Base-by-base conservation (phyloP, 2,329 filamentous ascomycete genomes). In the Rhynchosporium agropyri region DNA sequence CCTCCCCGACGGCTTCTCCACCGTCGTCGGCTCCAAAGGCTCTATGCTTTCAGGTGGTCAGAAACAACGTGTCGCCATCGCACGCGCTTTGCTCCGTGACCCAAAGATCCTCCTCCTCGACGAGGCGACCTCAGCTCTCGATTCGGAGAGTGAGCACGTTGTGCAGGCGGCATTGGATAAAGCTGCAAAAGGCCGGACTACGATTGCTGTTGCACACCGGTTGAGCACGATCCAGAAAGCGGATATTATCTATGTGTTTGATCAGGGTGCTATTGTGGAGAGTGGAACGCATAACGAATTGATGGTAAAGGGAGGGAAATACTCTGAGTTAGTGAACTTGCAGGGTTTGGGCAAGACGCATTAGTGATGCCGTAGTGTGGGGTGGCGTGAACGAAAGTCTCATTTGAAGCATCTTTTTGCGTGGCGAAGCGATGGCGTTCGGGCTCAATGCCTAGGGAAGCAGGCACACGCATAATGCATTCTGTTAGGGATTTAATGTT, bases 231-330 rank as follows among this genome's bases (percentile, higher is more conserved):
- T 98, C 65, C 92, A 97, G 74, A 93, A 95, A 74, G 94, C 94
- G 0, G 94, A 98, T 74, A 79, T 94, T 55, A 98, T 98, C 70
- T 97, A 96, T 68, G 94, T 98, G n/a, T 95, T 98, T 74, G 93
- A 97, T 75, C 88, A 91, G 71, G 95, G 94, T 7, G 84, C 86
- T 64, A 85, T 98, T 49, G 90, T 96, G 1, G 94, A 98, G 79
- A 84, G 85, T 69, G 94, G 94, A 4, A 92, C 87, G 8, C 94
- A 98, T 74, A 72, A 79, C 0, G 89, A 92, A 73, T 74, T 94
- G 70, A 87, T 90, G 83, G 82, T 80, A 68, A 83, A 81, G 73
- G 86, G 86, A 67, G 89, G 90, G 3, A 82, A 89, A 54, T 95
- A 95, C 73, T 87, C 84, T 9, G 90, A 94, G 78, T 76, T 95